These are phyloP conservation scores for Paramecium sexaurelia DNA, from an alignment of 73 alveolate species.

Conservation along the genomic window DNA sequence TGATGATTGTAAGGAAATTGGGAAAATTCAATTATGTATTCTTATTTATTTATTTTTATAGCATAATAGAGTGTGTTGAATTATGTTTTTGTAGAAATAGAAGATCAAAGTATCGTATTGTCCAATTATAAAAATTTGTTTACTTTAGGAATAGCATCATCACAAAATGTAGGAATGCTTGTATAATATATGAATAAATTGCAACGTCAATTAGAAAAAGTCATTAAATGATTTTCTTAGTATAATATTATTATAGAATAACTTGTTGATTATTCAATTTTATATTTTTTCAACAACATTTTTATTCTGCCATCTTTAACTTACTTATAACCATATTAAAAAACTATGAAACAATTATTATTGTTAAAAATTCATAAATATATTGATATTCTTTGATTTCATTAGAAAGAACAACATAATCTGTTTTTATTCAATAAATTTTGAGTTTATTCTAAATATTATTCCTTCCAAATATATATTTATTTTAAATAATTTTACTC, in stretches of 20 bases:
- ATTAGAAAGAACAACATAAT: no score
- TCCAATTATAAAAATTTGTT: not conserved
- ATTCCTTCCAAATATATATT: no score
- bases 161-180: not conserved
- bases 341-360: no score
- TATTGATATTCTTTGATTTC: no score
- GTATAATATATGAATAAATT: not conserved
- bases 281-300: not conserved
- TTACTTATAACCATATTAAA: not conserved
- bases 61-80: not conserved
- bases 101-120: not conserved
- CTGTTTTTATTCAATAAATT: no score
- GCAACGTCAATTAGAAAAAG: not conserved
- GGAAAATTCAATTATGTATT: not conserved
- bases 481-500: no score
- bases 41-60: not conserved
- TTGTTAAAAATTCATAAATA: no score
- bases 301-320: not conserved
- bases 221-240: slow-evolving; percentile 1
- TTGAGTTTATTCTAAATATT: no score
- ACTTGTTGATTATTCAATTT: not conserved
- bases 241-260: not conserved
- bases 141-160: slow-evolving; percentile 1
- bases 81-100: not conserved
- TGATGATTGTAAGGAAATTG: slow-evolving; percentile 17